Conservation (phyloP, 345 rosid species). For the Eucalyptus tenuipes region DNA sequence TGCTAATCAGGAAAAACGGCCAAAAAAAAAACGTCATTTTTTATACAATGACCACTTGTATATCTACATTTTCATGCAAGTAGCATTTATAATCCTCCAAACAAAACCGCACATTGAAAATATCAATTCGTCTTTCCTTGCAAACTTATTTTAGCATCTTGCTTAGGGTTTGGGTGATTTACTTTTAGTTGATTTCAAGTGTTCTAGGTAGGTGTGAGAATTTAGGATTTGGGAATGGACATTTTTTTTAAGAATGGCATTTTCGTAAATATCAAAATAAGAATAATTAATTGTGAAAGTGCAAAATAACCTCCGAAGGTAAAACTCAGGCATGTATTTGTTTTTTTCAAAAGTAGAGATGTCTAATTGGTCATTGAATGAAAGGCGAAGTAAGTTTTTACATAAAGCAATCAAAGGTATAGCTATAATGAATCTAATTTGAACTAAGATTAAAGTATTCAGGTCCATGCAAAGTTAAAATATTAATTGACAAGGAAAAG, state of each 20-base stretch:
- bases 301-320: neutral
- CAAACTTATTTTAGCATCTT: neutral
- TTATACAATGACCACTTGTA: neutral
- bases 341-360: neutral
- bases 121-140: neutral
- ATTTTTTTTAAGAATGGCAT: neutral
- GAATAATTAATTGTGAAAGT: neutral
- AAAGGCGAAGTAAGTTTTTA: neutral
- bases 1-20: neutral
- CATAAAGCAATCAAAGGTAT: neutral
- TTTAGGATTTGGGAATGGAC: neutral
- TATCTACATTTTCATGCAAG: neutral
- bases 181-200: neutral
- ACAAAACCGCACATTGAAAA: neutral
- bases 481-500: neutral
- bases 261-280: accelerated
- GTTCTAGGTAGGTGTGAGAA: neutral
- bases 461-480: neutral
- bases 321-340: neutral
- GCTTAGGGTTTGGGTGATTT: neutral
- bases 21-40: neutral
- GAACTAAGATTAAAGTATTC: neutral
- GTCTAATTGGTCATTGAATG: neutral
- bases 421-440: neutral
- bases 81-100: neutral